Evolutionary conservation across 1,139 yeast genomes (phyloP).

Genomic region (Taphrina flavorubra): DNA sequence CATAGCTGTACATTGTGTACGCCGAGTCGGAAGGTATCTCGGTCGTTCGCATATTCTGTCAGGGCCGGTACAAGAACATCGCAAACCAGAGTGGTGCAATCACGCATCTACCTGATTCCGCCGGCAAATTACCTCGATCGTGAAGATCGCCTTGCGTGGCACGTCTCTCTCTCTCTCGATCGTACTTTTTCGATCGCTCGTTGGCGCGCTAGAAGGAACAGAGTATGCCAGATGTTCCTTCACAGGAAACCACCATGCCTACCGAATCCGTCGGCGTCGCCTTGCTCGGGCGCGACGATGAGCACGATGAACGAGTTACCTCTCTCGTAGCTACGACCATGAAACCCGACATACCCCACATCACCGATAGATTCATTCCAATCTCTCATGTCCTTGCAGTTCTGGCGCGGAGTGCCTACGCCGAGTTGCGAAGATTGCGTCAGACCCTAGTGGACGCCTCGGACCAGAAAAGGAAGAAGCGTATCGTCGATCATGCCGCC

Average conservation of each 20-base stretch:
- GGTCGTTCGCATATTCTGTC: too few species aligned
- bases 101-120: too few species aligned
- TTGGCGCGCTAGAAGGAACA: too few species aligned
- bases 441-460: slow-evolving; percentile 65
- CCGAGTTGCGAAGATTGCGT: slow-evolving; percentile 66
- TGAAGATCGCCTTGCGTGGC: too few species aligned
- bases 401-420: slow-evolving; percentile 67
- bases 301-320: background rate
- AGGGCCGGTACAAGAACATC: too few species aligned
- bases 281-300: background rate
- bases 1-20: too few species aligned
- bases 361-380: slow-evolving; percentile 72
- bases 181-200: too few species aligned
- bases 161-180: too few species aligned
- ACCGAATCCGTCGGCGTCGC: background rate
- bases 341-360: slow-evolving; percentile 69
- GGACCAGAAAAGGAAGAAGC: slow-evolving; percentile 69
- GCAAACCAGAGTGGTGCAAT: too few species aligned
- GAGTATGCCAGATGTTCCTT: slow-evolving; percentile 32
- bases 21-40: too few species aligned
- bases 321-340: background rate
- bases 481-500: slow-evolving; percentile 70
- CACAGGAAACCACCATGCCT: background rate
- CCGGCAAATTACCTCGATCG: too few species aligned
- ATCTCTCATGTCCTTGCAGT: slow-evolving; percentile 64